phyloP scores from a whole-genome alignment of 352 stramenopile species.

The Pythium inflatum region DNA sequence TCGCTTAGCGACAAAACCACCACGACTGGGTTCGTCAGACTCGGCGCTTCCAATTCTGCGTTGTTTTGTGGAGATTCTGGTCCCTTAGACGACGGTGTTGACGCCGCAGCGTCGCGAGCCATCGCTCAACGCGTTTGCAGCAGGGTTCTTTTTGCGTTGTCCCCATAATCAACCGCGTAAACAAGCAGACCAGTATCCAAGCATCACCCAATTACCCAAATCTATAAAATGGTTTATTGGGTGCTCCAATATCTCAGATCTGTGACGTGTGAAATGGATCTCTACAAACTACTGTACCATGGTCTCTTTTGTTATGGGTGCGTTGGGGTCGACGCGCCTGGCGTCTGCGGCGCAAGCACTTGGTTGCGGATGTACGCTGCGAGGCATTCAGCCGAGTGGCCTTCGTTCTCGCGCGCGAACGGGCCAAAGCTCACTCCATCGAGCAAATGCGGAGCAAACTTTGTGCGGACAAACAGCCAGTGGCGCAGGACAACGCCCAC shows the following conservation, averaged over 20 bases:
- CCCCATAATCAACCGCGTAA: constrained; percentile 33
- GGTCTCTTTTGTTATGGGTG: neutral
- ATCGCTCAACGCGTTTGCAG: neutral
- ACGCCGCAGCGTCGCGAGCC: neutral
- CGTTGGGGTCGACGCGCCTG: no score
- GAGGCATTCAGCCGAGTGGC: constrained; percentile 10
- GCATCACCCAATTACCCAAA: constrained; percentile 14
- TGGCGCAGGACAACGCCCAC: constrained; percentile 20
- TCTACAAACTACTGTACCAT: neutral
- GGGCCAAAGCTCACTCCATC: constrained; percentile 20
- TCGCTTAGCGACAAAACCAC: no score
- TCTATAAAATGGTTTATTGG: neutral
- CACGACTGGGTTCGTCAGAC: no score
- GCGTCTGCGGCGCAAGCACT: neutral
- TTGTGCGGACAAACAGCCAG: constrained; percentile 13
- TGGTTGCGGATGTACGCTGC: constrained; percentile 39
- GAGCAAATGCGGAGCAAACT: constrained; percentile 1
- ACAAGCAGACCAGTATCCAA: constrained; percentile 3
- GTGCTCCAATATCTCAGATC: constrained; percentile 4
- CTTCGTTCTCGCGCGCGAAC: constrained; percentile 26
- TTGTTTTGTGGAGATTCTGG: neutral
- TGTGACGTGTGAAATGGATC: constrained; percentile 27
- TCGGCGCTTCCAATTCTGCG: no score
- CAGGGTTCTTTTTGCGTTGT: neutral
- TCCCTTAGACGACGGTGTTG: no score